Evolutionary conservation across 129 eudicot genomes (phyloP).

Genomic region (Flaveria linearis): DNA sequence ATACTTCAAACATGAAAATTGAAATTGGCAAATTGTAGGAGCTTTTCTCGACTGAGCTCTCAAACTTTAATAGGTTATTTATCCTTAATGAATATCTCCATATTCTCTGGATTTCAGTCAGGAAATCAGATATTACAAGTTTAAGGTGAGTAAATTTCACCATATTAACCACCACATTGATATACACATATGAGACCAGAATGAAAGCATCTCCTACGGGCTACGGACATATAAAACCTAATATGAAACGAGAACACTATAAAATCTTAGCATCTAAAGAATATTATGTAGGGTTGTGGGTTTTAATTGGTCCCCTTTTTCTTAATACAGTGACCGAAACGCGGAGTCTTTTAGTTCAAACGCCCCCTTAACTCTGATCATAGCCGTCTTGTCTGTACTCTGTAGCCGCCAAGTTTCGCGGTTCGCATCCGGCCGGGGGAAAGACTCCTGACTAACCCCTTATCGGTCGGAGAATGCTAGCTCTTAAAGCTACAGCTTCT

Average conservation of each 20-base stretch:
- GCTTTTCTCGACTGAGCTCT: background rate
- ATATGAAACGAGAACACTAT: background rate
- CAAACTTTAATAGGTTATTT: background rate
- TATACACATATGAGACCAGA: background rate
- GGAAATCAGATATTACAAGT: background rate
- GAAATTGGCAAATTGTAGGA: background rate
- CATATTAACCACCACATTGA: background rate
- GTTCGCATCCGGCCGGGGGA: too few relatives aligned
- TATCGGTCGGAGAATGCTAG: too few relatives aligned
- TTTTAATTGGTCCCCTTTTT: background rate
- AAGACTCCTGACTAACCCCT: too few relatives aligned
- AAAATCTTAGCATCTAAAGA: background rate
- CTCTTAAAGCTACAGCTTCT: too few relatives aligned
- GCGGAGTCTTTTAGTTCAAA: too few relatives aligned
- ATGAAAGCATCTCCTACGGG: background rate
- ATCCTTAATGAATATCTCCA: background rate
- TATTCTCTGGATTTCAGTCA: background rate
- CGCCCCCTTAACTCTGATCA: too few relatives aligned
- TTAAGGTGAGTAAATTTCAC: background rate
- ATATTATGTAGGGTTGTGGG: background rate
- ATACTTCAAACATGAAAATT: background rate
- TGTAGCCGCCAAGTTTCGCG: too few relatives aligned
- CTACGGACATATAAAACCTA: background rate
- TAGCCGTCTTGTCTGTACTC: too few relatives aligned
- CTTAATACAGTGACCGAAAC: background rate